These are phyloP conservation scores for Yamadazyma tumulicola DNA, from an alignment of 805 yeast species.

Conservation along the genomic window DNA sequence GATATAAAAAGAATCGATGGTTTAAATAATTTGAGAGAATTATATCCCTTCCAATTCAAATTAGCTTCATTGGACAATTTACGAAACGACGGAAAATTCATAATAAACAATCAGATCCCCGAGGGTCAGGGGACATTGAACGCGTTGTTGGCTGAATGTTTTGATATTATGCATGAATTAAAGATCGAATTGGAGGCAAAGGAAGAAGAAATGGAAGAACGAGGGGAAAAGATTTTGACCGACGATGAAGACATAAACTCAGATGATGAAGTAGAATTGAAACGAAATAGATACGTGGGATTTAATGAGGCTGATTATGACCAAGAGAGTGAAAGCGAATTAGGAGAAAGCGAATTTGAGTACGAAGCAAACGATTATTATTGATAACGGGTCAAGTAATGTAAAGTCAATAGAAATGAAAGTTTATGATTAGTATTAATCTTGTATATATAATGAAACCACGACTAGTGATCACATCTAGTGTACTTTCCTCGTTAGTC, in stretches of 20 bases:
- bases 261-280: constrained; percentile 44
- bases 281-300: constrained; percentile 40
- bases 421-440: constrained; percentile 1
- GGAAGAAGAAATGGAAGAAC: constrained; percentile 29
- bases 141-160: constrained; percentile 89
- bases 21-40: constrained; percentile 77
- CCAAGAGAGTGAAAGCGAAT: constrained; percentile 30
- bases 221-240: constrained; percentile 13
- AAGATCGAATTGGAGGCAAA: constrained; percentile 77
- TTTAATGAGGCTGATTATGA: constrained; percentile 46
- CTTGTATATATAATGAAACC: constrained; percentile 1
- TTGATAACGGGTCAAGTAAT: constrained; percentile 14
- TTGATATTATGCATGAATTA: constrained; percentile 88
- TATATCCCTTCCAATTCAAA: constrained; percentile 95
- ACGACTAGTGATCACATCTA: neutral
- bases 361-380: constrained; percentile 44
- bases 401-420: too few species aligned
- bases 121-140: constrained; percentile 97
- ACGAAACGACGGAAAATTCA: constrained; percentile 88
- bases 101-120: constrained; percentile 84
- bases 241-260: constrained; percentile 30
- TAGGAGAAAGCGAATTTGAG: constrained; percentile 19
- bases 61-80: constrained; percentile 83
- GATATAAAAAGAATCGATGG: constrained; percentile 95
- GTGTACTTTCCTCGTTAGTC: constrained; percentile 5